Conservation (phyloP, 2,329 filamentous ascomycete species). For the Monosporascus sp. region DNA sequence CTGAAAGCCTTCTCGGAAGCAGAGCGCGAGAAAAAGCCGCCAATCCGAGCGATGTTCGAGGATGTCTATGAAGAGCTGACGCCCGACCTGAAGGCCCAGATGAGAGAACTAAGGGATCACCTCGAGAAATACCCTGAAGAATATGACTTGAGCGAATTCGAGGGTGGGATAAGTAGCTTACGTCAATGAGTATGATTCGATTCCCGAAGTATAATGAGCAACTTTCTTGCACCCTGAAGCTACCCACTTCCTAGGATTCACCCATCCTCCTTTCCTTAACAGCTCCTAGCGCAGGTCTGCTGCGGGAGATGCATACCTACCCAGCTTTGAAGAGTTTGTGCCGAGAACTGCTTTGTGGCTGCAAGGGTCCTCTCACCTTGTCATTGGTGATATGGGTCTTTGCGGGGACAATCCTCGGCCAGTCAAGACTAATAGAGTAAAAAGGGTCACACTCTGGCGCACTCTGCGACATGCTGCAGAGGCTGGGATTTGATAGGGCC, state of each 20-base stretch:
- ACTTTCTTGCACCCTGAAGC: neutral
- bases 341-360: too few relatives aligned
- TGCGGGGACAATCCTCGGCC: too few relatives aligned
- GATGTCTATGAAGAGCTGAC: slow-evolving; percentile 89
- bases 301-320: too few relatives aligned
- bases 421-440: neutral
- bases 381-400: too few relatives aligned
- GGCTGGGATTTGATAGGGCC: neutral
- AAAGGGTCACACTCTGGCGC: neutral
- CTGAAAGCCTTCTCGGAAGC: slow-evolving; percentile 79
- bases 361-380: too few relatives aligned
- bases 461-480: neutral
- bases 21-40: slow-evolving; percentile 74
- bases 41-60: slow-evolving; percentile 68
- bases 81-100: slow-evolving; percentile 71
- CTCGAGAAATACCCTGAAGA: slow-evolving; percentile 84
- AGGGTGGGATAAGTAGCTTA: slow-evolving; percentile 65
- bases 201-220: neutral
- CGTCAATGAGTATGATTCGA: slow-evolving; percentile 23
- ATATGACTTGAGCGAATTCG: slow-evolving; percentile 75
- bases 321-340: too few relatives aligned
- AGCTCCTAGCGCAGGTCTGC: too few relatives aligned
- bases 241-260: too few relatives aligned
- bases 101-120: slow-evolving; percentile 66
- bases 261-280: too few relatives aligned